Base-by-base conservation (phyloP, 345 rosid genomes). In the Hibiscus tridactylites region DNA sequence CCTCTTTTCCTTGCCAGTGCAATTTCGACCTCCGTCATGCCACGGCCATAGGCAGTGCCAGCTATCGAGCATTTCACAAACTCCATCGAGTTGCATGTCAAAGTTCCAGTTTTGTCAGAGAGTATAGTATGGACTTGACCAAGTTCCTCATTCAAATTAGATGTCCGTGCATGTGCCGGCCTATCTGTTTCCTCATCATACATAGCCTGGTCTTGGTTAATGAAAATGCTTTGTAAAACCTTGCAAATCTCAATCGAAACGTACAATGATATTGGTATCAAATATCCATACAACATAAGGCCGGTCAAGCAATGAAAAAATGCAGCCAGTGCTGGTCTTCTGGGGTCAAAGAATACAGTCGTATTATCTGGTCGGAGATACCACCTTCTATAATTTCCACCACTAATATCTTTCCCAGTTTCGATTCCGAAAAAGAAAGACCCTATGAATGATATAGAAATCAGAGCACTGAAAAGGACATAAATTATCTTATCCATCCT, bases 61-160 rank as follows among this genome's bases (percentile, higher is more conserved):
- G 88, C 85, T 37, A 94, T 85, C 0, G 96, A 94, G 73, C 96
- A 91, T 81, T 87, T 91, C 74, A 90, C 91, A 83, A 94, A 91
- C 82, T 91, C 98, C 98, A 94, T 91, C 9, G 91, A 91, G 70
- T 94, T 94, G 59, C 98, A 91, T 52, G 97, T 94, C 83, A 94
- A 70, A 75, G 98, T 94, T 61, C 98, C 97, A 9, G 98, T 94
- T 77, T 94, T 94, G 70, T 94, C 98, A 0, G 98, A 91, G n/a
- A 94, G 84, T 53, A 94, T 72, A 1, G 87, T 88, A 79, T 83
- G 82, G 26, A 91, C 85, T 82, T 94, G 97, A 71, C 98, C 98
- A 46, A 94, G 95, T 68, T 94, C 98, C 84, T 94, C 98, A 71
- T 91, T 91, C 46, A 94, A 87, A 79, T 94, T 94, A 28, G 98